Conservation (phyloP, 2,329 filamentous ascomycete species). For the Chaetothyriales sp. region DNA sequence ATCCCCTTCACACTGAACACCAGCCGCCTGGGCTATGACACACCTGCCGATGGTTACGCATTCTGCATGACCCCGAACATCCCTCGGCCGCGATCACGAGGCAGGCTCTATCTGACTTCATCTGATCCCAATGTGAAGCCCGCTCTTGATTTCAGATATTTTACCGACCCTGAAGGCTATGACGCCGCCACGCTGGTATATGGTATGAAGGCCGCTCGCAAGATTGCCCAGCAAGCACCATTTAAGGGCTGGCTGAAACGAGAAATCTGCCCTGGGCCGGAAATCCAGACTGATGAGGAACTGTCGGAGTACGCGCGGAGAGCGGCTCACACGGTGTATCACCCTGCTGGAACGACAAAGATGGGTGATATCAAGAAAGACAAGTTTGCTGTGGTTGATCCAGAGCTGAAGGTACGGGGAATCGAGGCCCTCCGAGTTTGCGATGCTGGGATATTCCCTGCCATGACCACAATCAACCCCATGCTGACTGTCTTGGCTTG, state of each 20-base stretch:
- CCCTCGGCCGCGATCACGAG: slow-evolving; percentile 64
- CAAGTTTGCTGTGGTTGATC: slow-evolving; percentile 65
- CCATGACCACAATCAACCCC: slow-evolving; percentile 75
- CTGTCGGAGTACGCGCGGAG: slow-evolving; percentile 68
- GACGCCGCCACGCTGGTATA: slow-evolving; percentile 69
- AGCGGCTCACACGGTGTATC: slow-evolving; percentile 79
- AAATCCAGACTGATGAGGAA: slow-evolving; percentile 62
- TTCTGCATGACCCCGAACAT: slow-evolving; percentile 95
- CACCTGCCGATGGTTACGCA: slow-evolving; percentile 47
- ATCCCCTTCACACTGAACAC: slow-evolving; percentile 88
- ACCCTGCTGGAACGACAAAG: slow-evolving; percentile 78
- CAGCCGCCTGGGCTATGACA: slow-evolving; percentile 59
- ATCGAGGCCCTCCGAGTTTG: slow-evolving; percentile 64
- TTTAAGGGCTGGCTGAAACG: slow-evolving; percentile 74
- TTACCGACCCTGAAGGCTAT: slow-evolving; percentile 74
- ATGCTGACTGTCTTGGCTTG: slow-evolving; percentile 80
- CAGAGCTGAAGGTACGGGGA: slow-evolving; percentile 56
- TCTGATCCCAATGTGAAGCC: slow-evolving; percentile 64
- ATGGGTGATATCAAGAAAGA: slow-evolving; percentile 66
- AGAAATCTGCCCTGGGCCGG: slow-evolving; percentile 65
- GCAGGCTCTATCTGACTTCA: slow-evolving; percentile 64
- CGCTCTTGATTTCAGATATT: slow-evolving; percentile 77
- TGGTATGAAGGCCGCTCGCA: slow-evolving; percentile 63
- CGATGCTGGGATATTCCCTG: slow-evolving; percentile 77
- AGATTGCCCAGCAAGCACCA: slow-evolving; percentile 59